phyloP scores from a whole-genome alignment of 2,329 filamentous ascomycete species.

The Passalora sequoiae region DNA sequence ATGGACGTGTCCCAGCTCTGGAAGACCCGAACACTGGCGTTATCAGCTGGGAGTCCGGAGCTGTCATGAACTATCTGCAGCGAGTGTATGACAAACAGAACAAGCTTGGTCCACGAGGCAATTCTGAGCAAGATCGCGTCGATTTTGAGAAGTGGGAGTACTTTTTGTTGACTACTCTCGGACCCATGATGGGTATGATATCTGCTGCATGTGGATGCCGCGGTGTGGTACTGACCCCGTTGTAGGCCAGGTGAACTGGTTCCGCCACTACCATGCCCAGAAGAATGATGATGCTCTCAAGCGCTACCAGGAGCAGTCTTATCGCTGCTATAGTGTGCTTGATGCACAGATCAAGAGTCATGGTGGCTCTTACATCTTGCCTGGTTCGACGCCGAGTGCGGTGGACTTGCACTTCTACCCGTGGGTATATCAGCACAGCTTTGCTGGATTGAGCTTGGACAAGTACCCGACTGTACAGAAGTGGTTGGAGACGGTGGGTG shows the following conservation, averaged over 20 bases:
- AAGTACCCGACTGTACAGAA: conserved; percentile 38
- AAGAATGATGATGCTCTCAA: conserved; percentile 42
- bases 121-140: conserved; percentile 37
- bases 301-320: conserved; percentile 38
- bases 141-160: conserved; percentile 47
- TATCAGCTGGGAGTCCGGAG: conserved; percentile 48
- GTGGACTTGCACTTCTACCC: conserved; percentile 43
- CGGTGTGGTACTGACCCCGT: conserved; percentile 3
- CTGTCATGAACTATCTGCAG: conserved; percentile 46
- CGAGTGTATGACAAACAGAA: conserved; percentile 42
- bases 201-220: not conserved
- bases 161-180: conserved; percentile 40
- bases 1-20: conserved; percentile 42
- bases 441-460: conserved; percentile 38
- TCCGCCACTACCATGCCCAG: conserved; percentile 35
- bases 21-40: conserved; percentile 45
- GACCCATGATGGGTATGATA: conserved; percentile 39
- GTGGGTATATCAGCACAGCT: conserved; percentile 38
- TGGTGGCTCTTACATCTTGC: conserved; percentile 36
- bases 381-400: conserved; percentile 32
- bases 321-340: conserved; percentile 41
- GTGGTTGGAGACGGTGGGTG: conserved; percentile 37
- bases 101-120: conserved; percentile 34
- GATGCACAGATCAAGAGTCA: conserved; percentile 40
- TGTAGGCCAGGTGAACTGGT: conserved; percentile 37